A percentile compares a stretch with the other conserved stretches of the same genome.
phyloP scores from a whole-genome alignment of 768 basidiomycete species.

The Leccinum ochraceum region DNA sequence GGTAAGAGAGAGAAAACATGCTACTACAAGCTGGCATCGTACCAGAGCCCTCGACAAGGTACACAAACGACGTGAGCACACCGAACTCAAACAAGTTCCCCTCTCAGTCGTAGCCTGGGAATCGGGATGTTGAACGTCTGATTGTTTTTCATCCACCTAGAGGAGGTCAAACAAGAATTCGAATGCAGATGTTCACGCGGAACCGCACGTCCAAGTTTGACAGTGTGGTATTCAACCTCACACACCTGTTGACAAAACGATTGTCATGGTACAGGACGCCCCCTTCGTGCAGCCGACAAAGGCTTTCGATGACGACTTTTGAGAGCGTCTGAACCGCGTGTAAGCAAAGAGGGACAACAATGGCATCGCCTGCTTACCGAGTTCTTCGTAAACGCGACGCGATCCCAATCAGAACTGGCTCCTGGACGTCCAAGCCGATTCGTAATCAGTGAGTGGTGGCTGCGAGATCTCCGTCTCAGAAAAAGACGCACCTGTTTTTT shows the following conservation, averaged over 20 bases:
- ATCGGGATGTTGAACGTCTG: slow-evolving; percentile 77
- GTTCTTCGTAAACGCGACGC: slow-evolving; percentile 94
- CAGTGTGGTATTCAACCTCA: slow-evolving; percentile 26
- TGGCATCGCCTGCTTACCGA: slow-evolving; percentile 48
- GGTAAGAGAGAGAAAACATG: too few species aligned
- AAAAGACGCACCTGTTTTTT: slow-evolving; percentile 84
- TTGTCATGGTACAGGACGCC: slow-evolving; percentile 94
- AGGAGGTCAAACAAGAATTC: neutral
- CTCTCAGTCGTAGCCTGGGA: slow-evolving; percentile 88
- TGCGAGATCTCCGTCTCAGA: slow-evolving; percentile 28
- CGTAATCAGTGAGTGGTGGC: slow-evolving; percentile 65
- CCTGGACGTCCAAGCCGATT: slow-evolving; percentile 56
- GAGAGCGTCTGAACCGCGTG: slow-evolving; percentile 40
- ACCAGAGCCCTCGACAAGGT: too few species aligned
- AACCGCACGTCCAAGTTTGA: slow-evolving; percentile 69
- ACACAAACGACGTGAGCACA: too few species aligned
- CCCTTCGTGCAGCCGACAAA: slow-evolving; percentile 88
- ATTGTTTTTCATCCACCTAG: slow-evolving; percentile 89
- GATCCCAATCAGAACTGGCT: slow-evolving; percentile 92
- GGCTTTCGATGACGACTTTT: slow-evolving; percentile 72
- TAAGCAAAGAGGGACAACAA: slow-evolving; percentile 1
- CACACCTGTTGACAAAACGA: slow-evolving; percentile 97
- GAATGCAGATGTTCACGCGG: neutral
- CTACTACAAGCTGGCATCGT: too few species aligned
- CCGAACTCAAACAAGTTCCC: slow-evolving; percentile 80